Evolutionary conservation across 495 filamentous ascomycete species (phyloP).

Genomic region (Penicillium arizonense): DNA sequence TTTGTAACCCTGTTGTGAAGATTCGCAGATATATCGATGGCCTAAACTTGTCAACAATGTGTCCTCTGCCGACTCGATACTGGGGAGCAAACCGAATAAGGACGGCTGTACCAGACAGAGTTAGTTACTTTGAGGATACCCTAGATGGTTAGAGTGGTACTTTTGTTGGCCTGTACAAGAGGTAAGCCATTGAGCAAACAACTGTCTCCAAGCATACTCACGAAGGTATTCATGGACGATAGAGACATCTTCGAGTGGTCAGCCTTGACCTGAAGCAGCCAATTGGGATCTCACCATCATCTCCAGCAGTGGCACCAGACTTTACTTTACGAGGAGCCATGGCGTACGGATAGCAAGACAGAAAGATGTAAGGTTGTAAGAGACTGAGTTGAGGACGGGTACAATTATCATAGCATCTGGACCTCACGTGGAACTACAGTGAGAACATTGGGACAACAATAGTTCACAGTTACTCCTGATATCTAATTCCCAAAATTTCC

Average conservation of each 20-base stretch:
- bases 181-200: neutral
- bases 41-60: slow-evolving; percentile 31
- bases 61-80: neutral
- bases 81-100: slow-evolving; percentile 51
- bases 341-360: neutral
- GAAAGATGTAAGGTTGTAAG: neutral
- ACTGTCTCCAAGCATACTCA: slow-evolving; percentile 29
- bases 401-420: neutral
- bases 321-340: slow-evolving; percentile 57
- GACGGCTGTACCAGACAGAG: slow-evolving; percentile 43
- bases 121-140: slow-evolving; percentile 1
- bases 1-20: slow-evolving; percentile 69
- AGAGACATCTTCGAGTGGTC: slow-evolving; percentile 23
- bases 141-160: slow-evolving; percentile 25
- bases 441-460: neutral
- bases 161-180: slow-evolving; percentile 52
- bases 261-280: slow-evolving; percentile 3
- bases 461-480: slow-evolving; percentile 16
- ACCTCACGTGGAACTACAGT: neutral
- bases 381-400: too few relatives aligned
- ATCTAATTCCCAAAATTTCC: slow-evolving; percentile 12
- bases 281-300: slow-evolving; percentile 37
- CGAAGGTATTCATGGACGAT: slow-evolving; percentile 58
- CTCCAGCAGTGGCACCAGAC: slow-evolving; percentile 35
- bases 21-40: slow-evolving; percentile 64